Percentiles rank a stretch among this genome's conserved stretches.
These are phyloP conservation scores for Myriosclerotinia scirpicola DNA, from an alignment of 2,329 filamentous ascomycete species.

Conservation along the genomic window DNA sequence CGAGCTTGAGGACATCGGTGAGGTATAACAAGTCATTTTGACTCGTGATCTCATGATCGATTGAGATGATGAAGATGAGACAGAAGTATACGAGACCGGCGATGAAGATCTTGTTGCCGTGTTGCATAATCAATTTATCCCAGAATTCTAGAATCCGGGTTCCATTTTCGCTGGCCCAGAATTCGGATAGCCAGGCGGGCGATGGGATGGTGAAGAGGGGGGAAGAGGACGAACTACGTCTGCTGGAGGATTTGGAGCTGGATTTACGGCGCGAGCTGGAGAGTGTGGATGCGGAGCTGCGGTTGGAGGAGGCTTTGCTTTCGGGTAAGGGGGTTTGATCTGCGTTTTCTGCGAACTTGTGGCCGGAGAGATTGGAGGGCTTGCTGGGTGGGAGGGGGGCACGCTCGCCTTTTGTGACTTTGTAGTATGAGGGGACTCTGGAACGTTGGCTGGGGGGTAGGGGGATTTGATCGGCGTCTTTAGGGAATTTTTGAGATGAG, in stretches of 20 bases:
- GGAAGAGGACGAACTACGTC: not conserved
- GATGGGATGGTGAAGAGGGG: not conserved
- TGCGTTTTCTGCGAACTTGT: too few relatives aligned
- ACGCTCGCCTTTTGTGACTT: too few relatives aligned
- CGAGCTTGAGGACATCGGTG: not conserved
- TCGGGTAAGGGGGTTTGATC: not conserved
- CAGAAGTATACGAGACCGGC: not conserved
- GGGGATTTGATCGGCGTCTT: not conserved
- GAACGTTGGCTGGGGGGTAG: too few relatives aligned
- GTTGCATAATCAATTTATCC: not conserved
- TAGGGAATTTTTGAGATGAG: not conserved
- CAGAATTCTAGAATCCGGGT: not conserved
- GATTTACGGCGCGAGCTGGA: too few relatives aligned
- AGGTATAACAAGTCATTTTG: not conserved
- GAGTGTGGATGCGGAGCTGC: too few relatives aligned
- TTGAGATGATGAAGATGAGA: not conserved
- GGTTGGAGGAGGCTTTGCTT: too few relatives aligned
- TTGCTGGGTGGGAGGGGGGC: too few relatives aligned
- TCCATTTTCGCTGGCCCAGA: not conserved
- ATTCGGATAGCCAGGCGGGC: not conserved
- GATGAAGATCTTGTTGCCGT: accelerated
- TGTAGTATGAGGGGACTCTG: too few relatives aligned
- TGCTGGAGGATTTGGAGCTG: too few relatives aligned
- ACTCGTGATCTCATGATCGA: not conserved
- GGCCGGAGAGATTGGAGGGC: too few relatives aligned